phyloP scores from a whole-genome alignment of 805 yeast genomes.

The Kodamaea sagamina region DNA sequence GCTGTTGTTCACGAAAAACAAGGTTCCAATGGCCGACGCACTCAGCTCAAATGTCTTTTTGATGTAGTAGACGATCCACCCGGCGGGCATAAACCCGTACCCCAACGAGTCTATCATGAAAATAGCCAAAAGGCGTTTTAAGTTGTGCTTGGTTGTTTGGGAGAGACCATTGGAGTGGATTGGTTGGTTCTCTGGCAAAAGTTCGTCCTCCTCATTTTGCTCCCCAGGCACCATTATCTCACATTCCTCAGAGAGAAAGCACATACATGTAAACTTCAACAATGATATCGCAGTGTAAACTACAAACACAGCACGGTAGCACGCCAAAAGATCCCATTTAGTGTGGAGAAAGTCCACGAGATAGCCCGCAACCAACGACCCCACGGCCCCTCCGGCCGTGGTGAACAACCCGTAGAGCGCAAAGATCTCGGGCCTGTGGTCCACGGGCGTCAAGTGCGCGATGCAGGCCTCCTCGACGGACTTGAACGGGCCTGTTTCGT shows the following conservation, averaged over 20 bases:
- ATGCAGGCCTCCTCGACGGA: slow-evolving; percentile 81
- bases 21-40: slow-evolving; percentile 61
- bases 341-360: slow-evolving; percentile 49
- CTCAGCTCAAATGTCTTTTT: slow-evolving; percentile 53
- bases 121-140: slow-evolving; percentile 52
- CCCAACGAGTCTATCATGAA: slow-evolving; percentile 89
- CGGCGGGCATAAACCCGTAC: slow-evolving; percentile 81
- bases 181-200: too few relatives aligned
- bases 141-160: slow-evolving; percentile 41
- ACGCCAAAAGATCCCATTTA: slow-evolving; percentile 33
- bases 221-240: slow-evolving; percentile 41
- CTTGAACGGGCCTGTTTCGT: slow-evolving; percentile 88
- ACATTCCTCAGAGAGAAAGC: slow-evolving; percentile 52
- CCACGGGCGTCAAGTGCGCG: slow-evolving; percentile 72
- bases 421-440: slow-evolving; percentile 68
- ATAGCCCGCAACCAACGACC: slow-evolving; percentile 65
- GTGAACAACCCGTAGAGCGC: slow-evolving; percentile 73
- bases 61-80: slow-evolving; percentile 88
- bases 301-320: slow-evolving; percentile 60
- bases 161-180: slow-evolving; percentile 41
- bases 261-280: slow-evolving; percentile 51
- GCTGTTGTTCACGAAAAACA: slow-evolving; percentile 65
- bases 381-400: slow-evolving; percentile 72
- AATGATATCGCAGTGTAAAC: slow-evolving; percentile 57
- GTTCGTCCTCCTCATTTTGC: slow-evolving; percentile 16